Evolutionary conservation across 2,329 filamentous ascomycete genomes (phyloP), one percentile per base, ranked within the genome.

Genomic region (Ophiostoma pallidulum): DNA sequence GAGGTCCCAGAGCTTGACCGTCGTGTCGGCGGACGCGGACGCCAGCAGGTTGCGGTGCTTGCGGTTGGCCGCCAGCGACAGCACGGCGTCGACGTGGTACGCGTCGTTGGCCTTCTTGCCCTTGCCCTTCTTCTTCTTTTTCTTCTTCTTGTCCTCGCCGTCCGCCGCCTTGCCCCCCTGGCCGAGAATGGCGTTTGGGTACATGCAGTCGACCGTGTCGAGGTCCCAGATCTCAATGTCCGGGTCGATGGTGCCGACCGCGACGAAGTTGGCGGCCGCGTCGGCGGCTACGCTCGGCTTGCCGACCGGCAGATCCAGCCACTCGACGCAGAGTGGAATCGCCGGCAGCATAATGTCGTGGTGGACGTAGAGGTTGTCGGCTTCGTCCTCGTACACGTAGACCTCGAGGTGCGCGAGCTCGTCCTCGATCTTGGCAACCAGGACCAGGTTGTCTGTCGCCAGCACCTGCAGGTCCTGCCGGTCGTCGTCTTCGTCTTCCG

Each of bases 291-390:
- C 68, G 39, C 65, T 69, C 10, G 73, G 66, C 63, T 88, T 87
- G 55, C 85, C 83, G 31, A 95, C 88, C n/a, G 88, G 84, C 48
- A 95, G 75, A 63, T 96, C 87, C 38, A 98, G 69, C 92, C 92
- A 98, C 70, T 98, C 92, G 35, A 97, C 77, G 60, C 88, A 92
- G 7, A 98, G 79, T 10, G 92, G 92, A 61, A 98, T 95, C 20
- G 91, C 91, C 28, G 92, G 92, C 48, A 98, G 77, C 91, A 98
- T 97, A 59, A 98, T 94, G 66, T 98, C 92, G 75, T 98, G 92
- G 70, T 98, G 92, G 20, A 98, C 91, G 65, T 98, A 98, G 52
- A 98, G 82, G 64, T 98, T 98, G 67, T 97, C 92, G 38, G 83
- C 86, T 53, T 80, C 80, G 58, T 97, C 92, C 66, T 98, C 92